These are phyloP conservation scores for Aspergillus udagawae DNA, from an alignment of 2,329 filamentous ascomycete genomes.

Conservation along the genomic window DNA sequence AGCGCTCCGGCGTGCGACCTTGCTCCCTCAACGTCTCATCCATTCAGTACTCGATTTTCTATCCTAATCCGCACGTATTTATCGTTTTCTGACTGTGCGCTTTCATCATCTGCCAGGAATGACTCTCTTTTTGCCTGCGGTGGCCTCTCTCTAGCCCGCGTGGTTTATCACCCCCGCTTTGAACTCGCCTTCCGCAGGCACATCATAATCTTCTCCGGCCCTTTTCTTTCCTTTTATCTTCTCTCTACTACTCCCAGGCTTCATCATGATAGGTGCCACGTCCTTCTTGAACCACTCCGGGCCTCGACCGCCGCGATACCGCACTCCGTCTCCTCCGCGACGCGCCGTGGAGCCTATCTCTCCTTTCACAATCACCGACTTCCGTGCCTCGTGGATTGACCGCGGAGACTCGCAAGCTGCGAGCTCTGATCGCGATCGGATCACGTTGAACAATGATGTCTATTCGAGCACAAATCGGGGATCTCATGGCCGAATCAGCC, in stretches of 20 bases:
- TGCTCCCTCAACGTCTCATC: constrained; percentile 14
- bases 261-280: constrained; percentile 36
- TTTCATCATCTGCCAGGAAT: constrained; percentile 34
- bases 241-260: constrained; percentile 4
- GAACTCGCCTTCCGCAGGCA: constrained; percentile 35
- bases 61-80: constrained; percentile 15
- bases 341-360: constrained; percentile 46
- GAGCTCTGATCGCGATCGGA: constrained; percentile 21
- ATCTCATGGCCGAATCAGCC: constrained; percentile 30
- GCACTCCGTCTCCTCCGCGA: constrained; percentile 45
- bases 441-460: constrained; percentile 17
- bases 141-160: constrained; percentile 39
- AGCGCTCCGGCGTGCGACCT: constrained; percentile 18
- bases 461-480: constrained; percentile 17
- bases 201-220: constrained; percentile 22
- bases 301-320: constrained; percentile 40
- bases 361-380: constrained; percentile 30
- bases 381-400: constrained; percentile 27
- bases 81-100: constrained; percentile 22
- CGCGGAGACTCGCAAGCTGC: constrained; percentile 23
- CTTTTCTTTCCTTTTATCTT: constrained; percentile 10
- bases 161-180: constrained; percentile 42
- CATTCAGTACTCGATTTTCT: constrained; percentile 12
- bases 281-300: constrained; percentile 35
- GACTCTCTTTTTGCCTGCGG: constrained; percentile 34